Conservation (phyloP, 2,329 filamentous ascomycete species). For the Fusarium brachygibbosum region DNA sequence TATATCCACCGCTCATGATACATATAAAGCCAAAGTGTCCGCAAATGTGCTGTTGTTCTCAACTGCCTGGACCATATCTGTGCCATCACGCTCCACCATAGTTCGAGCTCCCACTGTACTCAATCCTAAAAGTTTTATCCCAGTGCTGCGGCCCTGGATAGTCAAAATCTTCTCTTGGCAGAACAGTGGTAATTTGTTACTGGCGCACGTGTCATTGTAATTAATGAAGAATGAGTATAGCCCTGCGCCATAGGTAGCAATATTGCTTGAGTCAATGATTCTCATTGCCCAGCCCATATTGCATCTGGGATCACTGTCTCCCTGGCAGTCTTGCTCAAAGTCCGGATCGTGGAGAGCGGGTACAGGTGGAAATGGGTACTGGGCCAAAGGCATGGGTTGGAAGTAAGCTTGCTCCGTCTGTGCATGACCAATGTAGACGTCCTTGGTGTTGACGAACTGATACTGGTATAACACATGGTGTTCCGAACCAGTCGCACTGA, state of each 20-base stretch:
- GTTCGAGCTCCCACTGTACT: constrained; percentile 49
- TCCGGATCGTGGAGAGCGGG: constrained; percentile 51
- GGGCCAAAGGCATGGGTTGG: constrained; percentile 73
- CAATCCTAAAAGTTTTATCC: constrained; percentile 47
- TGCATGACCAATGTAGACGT: constrained; percentile 73
- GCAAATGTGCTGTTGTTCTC: constrained; percentile 52
- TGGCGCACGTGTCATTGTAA: constrained; percentile 66
- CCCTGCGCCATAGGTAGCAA: constrained; percentile 73
- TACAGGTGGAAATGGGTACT: constrained; percentile 66
- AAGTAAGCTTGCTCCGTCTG: constrained; percentile 81
- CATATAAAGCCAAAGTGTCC: constrained; percentile 48
- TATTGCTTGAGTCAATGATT: constrained; percentile 67
- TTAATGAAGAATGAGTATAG: constrained; percentile 78
- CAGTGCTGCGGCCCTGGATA: constrained; percentile 39
- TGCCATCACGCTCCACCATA: constrained; percentile 47
- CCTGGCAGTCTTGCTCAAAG: constrained; percentile 44
- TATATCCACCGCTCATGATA: constrained; percentile 34
- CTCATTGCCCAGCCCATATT: constrained; percentile 75
- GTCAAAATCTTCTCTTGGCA: constrained; percentile 63
- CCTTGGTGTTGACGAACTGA: constrained; percentile 70
- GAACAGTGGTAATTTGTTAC: constrained; percentile 55
- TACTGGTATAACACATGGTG: constrained; percentile 79
- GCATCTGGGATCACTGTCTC: constrained; percentile 64
- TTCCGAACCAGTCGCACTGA: constrained; percentile 75
- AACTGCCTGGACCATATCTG: constrained; percentile 40